Evolutionary conservation across 75 land plant genomes (phyloP).

Genomic region (Sequoia sempervirens): DNA sequence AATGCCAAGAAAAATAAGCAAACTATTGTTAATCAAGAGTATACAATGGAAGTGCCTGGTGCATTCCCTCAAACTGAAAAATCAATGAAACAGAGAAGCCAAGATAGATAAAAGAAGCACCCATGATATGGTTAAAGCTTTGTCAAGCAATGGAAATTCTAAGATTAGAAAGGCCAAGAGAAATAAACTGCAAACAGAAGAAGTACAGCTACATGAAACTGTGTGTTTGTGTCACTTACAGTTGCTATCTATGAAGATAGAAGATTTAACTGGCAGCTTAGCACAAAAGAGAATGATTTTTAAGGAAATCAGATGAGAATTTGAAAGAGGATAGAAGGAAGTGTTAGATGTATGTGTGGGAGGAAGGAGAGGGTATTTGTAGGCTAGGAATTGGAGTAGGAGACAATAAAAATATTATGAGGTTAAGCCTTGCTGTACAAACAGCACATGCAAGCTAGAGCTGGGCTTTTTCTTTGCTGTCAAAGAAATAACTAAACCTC

Average conservation of each 20-base stretch:
- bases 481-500: neutral
- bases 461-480: neutral
- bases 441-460: neutral
- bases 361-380: neutral
- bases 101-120: neutral
- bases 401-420: neutral
- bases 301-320: neutral
- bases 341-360: neutral
- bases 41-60: neutral
- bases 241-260: neutral
- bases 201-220: neutral
- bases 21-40: neutral
- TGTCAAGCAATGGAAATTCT: no score
- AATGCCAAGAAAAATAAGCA: neutral
- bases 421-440: neutral
- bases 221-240: neutral
- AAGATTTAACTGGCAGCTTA: neutral
- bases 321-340: neutral
- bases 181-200: neutral
- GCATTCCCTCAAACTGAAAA: neutral
- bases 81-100: neutral
- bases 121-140: neutral
- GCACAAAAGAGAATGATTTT: neutral
- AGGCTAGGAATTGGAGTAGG: neutral
- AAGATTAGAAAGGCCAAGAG: no score